phyloP scores from a whole-genome alignment of 805 yeast genomes.

The Candida loeiensis region DNA sequence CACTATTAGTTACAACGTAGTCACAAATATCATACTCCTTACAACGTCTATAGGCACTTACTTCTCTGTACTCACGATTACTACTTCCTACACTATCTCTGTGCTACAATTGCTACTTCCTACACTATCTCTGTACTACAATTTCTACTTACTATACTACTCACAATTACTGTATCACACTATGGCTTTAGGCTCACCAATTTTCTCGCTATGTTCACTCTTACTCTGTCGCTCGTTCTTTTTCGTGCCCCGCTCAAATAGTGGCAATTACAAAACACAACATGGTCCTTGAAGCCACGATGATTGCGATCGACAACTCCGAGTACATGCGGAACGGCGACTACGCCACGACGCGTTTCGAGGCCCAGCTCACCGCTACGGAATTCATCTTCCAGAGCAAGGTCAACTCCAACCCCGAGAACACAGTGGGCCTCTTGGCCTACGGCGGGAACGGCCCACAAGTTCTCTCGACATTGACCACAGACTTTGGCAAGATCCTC shows the following conservation, averaged over 20 bases:
- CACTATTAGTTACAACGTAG: no score
- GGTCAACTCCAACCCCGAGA: slow-evolving; percentile 87
- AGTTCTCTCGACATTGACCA: slow-evolving; percentile 84
- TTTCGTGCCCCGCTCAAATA: slow-evolving; percentile 2
- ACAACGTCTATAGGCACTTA: no score
- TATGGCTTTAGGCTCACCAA: no score
- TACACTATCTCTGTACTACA: no score
- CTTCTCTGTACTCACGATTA: no score
- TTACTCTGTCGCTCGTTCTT: not conserved
- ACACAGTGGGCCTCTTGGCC: slow-evolving; percentile 86
- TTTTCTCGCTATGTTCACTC: not conserved
- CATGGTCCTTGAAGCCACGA: slow-evolving; percentile 95
- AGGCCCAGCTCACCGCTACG: slow-evolving; percentile 88
- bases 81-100: no score
- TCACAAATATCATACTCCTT: no score
- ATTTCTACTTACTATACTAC: no score
- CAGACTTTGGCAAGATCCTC: slow-evolving; percentile 80
- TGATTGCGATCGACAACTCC: slow-evolving; percentile 92
- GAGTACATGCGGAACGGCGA: slow-evolving; percentile 97
- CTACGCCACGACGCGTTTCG: slow-evolving; percentile 80
- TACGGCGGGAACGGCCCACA: slow-evolving; percentile 82
- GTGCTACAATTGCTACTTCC: no score
- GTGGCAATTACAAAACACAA: not conserved
- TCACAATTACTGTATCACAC: no score
- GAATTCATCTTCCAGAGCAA: slow-evolving; percentile 83